These are phyloP conservation scores for Globisporangium middletonii DNA, from an alignment of 352 stramenopile species.

Conservation along the genomic window DNA sequence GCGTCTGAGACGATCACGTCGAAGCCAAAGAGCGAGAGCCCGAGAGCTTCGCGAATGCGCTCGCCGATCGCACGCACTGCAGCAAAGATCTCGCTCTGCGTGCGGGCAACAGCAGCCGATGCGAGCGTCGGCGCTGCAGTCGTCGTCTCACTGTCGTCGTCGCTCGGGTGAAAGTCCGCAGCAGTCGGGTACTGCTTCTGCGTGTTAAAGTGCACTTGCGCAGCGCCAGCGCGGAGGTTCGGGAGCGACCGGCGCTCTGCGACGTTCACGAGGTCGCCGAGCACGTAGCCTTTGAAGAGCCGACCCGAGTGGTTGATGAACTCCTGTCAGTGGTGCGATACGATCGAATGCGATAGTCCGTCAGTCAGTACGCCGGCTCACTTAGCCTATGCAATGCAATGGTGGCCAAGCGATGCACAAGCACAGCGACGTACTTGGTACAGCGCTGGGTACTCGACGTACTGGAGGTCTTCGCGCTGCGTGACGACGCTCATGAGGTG, in stretches of 20 bases:
- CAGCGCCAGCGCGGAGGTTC: conserved; percentile 47
- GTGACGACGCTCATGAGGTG: conserved; percentile 84
- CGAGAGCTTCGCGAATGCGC: conserved; percentile 49
- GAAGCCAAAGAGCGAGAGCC: conserved; percentile 78
- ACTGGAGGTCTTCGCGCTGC: conserved; percentile 46
- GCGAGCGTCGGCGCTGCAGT: neutral
- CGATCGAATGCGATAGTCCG: neutral
- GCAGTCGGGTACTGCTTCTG: conserved; percentile 70
- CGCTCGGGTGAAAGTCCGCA: conserved; percentile 43
- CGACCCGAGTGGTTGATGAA: conserved; percentile 78
- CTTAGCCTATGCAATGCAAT: neutral
- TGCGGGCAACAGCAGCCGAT: conserved; percentile 4
- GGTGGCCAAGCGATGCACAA: neutral
- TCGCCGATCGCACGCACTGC: conserved; percentile 54
- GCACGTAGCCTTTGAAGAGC: conserved; percentile 82
- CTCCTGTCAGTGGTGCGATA: conserved; percentile 27
- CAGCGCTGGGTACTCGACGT: conserved; percentile 47
- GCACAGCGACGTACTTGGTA: conserved; percentile 44
- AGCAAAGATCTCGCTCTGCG: conserved; percentile 48
- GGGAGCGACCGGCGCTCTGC: conserved; percentile 70
- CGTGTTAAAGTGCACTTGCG: conserved; percentile 75
- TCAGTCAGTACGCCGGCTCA: neutral
- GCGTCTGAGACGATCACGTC: conserved; percentile 76
- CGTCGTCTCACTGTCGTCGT: neutral
- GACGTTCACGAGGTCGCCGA: conserved; percentile 70